phyloP scores from a whole-genome alignment of 2,329 filamentous ascomycete species.

The Mycosphaerella arachidis region DNA sequence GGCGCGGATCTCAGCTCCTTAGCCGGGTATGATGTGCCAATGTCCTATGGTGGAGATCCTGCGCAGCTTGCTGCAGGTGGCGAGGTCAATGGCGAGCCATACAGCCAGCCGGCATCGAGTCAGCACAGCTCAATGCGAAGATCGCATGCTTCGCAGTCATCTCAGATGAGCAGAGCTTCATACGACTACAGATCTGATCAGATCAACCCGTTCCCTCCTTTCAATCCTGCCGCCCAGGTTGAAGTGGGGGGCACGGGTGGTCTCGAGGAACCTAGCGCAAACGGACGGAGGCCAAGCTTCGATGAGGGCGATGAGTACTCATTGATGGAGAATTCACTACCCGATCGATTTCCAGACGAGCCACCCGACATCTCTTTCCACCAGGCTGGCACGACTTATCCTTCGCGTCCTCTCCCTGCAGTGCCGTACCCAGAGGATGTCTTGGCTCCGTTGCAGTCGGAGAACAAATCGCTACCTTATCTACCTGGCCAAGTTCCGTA shows the following conservation, averaged over 20 bases:
- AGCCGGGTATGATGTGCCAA: conserved; percentile 61
- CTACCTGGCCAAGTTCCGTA: conserved; percentile 19
- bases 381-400: conserved; percentile 62
- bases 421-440: conserved; percentile 55
- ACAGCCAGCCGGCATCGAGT: conserved; percentile 39
- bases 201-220: conserved; percentile 53
- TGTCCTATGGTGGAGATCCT: conserved; percentile 57
- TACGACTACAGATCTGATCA: conserved; percentile 45
- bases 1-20: conserved; percentile 69
- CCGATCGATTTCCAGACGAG: conserved; percentile 46
- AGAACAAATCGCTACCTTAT: conserved; percentile 16
- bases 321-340: conserved; percentile 40
- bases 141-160: conserved; percentile 41
- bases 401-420: conserved; percentile 54
- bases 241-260: conserved; percentile 91
- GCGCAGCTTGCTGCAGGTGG: conserved; percentile 36
- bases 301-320: conserved; percentile 81
- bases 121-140: conserved; percentile 44
- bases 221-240: conserved; percentile 62
- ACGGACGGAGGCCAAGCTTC: conserved; percentile 69
- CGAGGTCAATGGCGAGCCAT: conserved; percentile 30
- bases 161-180: conserved; percentile 38
- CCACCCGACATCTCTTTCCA: conserved; percentile 93
- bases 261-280: conserved; percentile 66
- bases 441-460: conserved; percentile 24